Evolutionary conservation across 495 filamentous ascomycete genomes (phyloP).

Genomic region (Cladorrhinum samala): DNA sequence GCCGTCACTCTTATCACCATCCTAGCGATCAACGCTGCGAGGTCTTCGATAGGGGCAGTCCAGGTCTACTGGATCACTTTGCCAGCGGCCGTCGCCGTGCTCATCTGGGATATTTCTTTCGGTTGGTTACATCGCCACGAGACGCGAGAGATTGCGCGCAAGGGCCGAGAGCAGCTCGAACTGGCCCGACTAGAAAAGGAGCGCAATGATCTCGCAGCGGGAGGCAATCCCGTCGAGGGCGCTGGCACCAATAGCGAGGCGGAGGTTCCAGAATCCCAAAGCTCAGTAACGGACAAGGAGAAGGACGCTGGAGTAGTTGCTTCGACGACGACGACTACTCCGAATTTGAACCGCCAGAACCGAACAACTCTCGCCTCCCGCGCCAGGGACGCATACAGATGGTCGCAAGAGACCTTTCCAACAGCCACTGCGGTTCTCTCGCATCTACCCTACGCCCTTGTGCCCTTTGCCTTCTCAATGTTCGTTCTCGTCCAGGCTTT

Average conservation of each 20-base stretch:
- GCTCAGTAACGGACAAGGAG: neutral
- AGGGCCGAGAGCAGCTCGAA: constrained; percentile 48
- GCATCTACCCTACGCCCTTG: constrained; percentile 55
- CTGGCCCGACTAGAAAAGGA: constrained; percentile 19
- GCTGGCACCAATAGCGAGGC: neutral
- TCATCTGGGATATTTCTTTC: constrained; percentile 53
- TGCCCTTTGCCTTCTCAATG: constrained; percentile 62
- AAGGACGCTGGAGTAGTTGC: neutral
- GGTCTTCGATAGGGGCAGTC: constrained; percentile 32
- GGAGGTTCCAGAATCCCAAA: neutral
- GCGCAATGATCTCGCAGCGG: neutral
- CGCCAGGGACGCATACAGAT: constrained; percentile 35
- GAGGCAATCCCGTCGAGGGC: neutral
- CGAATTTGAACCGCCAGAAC: neutral
- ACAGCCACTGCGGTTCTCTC: constrained; percentile 53
- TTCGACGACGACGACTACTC: too few relatives aligned
- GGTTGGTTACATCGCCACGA: constrained; percentile 54
- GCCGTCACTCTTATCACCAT: constrained; percentile 53
- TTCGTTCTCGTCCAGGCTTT: constrained; percentile 63
- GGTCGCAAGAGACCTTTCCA: constrained; percentile 60
- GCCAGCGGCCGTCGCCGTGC: constrained; percentile 57
- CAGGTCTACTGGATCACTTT: constrained; percentile 58
- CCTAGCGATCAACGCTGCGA: constrained; percentile 53
- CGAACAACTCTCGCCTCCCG: constrained; percentile 45
- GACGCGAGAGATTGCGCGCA: constrained; percentile 53